Base-by-base conservation (phyloP, 352 stramenopile species). In the Phytophthora palmivora region DNA sequence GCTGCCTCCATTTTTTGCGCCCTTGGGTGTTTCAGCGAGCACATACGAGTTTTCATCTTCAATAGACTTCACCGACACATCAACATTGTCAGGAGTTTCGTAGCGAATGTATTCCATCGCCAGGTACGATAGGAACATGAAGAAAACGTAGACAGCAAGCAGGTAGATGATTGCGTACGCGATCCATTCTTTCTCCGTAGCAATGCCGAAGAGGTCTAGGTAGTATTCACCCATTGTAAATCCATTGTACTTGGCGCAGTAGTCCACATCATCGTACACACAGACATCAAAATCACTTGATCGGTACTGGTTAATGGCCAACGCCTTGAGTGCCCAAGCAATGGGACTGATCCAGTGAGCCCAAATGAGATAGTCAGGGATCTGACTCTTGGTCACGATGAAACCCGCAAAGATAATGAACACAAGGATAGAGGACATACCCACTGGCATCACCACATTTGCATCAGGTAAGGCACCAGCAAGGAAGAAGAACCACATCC, bases 261-360 rank as follows among this genome's bases (percentile, higher is more conserved):
- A 54, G 30, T 54, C 46, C 32, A 58, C 39, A 42, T 48, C 55
- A n/a, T 69, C 46, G 43, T 67, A 76, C 10, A 61, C 63, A 30
- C 55, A 66, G 4, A 67, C 34, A 14, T 70, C 47, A 22, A 73
- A 71, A 5, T 63, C 43, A 16, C 26, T 41, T 0, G 51, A 50
- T n/a, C 58, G 10, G 41, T 72, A 81, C 49, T 81, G 59, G 43
- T 65, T 73, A 34, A 79, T 62, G 1, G 59, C 57, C 18, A 81
- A 19, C 6, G 56, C 56, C 9, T 72, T 70, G 14, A 72, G 43
- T 19, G 45, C 52, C 74, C 74, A 86, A 1, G 64, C 28, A n/a
- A 86, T 67, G 6, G 76, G 78, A 48, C 78, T 81, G 22, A 82
- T 60, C 58, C 65, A 84, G 58, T 82, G 82, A 11, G 78, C 26